These are phyloP conservation scores for Pseudofabraea citricarpa DNA, from an alignment of 2,329 filamentous ascomycete genomes.

Conservation along the genomic window DNA sequence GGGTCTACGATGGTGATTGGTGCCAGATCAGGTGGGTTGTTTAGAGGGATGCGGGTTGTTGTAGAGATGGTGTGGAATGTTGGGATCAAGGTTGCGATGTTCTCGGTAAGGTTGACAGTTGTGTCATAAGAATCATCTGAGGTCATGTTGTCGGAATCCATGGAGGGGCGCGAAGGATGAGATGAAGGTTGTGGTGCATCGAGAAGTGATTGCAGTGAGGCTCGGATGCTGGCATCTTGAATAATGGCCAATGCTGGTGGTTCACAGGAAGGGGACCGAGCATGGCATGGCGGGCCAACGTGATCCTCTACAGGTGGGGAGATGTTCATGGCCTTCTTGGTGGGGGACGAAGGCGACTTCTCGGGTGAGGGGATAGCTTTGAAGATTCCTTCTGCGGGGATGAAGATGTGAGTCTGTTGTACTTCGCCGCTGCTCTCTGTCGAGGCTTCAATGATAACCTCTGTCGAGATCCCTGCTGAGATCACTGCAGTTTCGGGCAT, in stretches of 20 bases:
- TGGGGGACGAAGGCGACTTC: constrained; percentile 20
- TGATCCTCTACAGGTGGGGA: constrained; percentile 7
- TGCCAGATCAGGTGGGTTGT: constrained; percentile 20
- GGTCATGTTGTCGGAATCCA: constrained; percentile 11
- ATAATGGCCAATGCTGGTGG: constrained; percentile 54
- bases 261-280: constrained; percentile 57
- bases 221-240: constrained; percentile 41
- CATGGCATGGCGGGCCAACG: constrained; percentile 30
- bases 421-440: constrained; percentile 22
- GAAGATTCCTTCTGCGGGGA: constrained; percentile 59
- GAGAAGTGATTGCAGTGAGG: constrained; percentile 55
- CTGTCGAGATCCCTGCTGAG: background rate
- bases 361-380: constrained; percentile 40
- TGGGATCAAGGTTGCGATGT: constrained; percentile 14
- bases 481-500: background rate
- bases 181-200: constrained; percentile 41
- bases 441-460: background rate
- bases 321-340: constrained; percentile 8
- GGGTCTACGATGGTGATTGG: too few species aligned
- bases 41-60: constrained; percentile 27
- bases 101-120: constrained; percentile 24
- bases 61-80: constrained; percentile 28
- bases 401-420: constrained; percentile 51
- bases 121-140: constrained; percentile 21
- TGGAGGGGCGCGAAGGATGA: background rate